These are phyloP conservation scores for Acer saccharum DNA, from an alignment of 345 rosid species.

Conservation along the genomic window DNA sequence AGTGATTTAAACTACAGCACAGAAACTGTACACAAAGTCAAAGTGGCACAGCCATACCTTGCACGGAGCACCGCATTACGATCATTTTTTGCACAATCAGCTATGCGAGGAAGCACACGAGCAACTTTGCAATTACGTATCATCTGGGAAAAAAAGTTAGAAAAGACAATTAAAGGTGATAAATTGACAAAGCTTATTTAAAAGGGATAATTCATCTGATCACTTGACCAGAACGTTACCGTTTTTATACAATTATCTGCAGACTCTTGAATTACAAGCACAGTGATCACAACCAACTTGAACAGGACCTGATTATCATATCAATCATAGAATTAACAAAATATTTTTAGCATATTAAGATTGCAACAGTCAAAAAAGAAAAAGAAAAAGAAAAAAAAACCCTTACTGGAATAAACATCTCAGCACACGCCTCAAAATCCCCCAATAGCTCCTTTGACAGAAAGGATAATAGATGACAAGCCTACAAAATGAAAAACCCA, in stretches of 20 bases:
- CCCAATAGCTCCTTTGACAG: constrained; percentile 96
- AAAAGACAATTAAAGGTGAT: background rate
- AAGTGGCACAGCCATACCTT: constrained; percentile 48
- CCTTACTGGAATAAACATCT: constrained; percentile 89
- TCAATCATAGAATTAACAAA: constrained; percentile 33
- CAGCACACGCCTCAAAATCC: constrained; percentile 97
- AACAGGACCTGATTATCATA: constrained; percentile 90
- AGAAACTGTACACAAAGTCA: constrained; percentile 15
- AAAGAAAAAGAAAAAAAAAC: constrained; percentile 11
- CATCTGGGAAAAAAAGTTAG: constrained; percentile 60
- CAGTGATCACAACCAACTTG: constrained; percentile 99
- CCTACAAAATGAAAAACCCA: constrained; percentile 43
- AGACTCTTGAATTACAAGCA: constrained; percentile 99
- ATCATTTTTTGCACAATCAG: constrained; percentile 91
- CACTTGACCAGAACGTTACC: constrained; percentile 38
- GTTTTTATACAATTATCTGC: constrained; percentile 99
- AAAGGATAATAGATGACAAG: constrained; percentile 88
- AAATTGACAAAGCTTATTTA: constrained; percentile 12
- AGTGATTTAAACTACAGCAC: constrained; percentile 17
- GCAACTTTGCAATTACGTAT: constrained; percentile 92
- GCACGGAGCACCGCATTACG: constrained; percentile 89
- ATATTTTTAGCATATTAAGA: constrained; percentile 24
- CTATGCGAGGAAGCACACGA: constrained; percentile 92
- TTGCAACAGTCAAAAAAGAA: constrained; percentile 9
- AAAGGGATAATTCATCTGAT: background rate